phyloP scores from a whole-genome alignment of 164 flowering plant species.

The Magnolia officinalis region DNA sequence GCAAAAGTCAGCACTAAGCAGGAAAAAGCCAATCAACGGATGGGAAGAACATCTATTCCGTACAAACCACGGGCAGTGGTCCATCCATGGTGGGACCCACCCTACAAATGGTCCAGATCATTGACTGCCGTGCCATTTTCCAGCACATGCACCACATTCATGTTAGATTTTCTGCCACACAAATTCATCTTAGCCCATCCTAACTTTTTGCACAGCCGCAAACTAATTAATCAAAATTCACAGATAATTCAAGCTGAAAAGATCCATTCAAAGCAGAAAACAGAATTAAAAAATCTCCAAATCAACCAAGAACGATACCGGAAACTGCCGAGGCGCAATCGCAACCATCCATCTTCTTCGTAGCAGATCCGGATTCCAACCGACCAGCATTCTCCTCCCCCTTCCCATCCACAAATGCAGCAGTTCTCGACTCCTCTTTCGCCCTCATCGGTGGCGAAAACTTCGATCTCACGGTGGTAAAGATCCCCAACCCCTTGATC shows the following conservation, averaged over 20 bases:
- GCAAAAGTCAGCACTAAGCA: too few species aligned
- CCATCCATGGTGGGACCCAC: too few species aligned
- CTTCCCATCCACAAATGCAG: not conserved
- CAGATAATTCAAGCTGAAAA: not conserved
- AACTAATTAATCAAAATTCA: not conserved
- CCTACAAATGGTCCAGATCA: too few species aligned
- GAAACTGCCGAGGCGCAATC: not conserved
- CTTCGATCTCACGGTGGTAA: not conserved
- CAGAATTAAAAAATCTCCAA: not conserved
- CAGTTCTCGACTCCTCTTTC: conserved; percentile 10
- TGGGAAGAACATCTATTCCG: too few species aligned
- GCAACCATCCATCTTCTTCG: not conserved
- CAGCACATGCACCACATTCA: too few species aligned
- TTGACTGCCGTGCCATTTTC: too few species aligned
- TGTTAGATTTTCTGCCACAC: too few species aligned
- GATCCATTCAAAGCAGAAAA: too few species aligned
- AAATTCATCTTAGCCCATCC: not conserved
- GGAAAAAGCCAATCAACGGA: too few species aligned
- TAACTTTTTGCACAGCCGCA: not conserved
- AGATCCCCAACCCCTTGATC: not conserved
- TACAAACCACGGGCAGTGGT: too few species aligned
- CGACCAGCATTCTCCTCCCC: not conserved
- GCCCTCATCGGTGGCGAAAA: conserved; percentile 1
- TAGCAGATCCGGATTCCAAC: not conserved
- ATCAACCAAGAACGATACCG: not conserved